Evolutionary conservation across 805 yeast species (phyloP), one percentile per base, ranked within the genome.

Genomic region (Starmerella apis): DNA sequence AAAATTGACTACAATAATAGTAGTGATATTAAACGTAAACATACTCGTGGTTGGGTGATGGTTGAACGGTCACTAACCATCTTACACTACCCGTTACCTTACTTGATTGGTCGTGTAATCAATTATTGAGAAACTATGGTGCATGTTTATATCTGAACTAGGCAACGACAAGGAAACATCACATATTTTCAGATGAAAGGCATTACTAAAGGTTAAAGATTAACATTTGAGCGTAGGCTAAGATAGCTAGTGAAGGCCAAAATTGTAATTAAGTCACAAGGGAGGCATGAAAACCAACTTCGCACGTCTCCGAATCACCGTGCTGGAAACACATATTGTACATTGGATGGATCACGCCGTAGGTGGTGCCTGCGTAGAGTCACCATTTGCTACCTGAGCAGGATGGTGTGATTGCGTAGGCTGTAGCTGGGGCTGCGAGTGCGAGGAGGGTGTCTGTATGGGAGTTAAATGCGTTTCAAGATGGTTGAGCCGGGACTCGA

Each of bases 401-500:
- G 30, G 30, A 11, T 27, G 30, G 10, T 8, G 30, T 11, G 30
- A 11, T 11, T 8, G 10, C 11, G 8, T 8, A 8, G 11, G 30
- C 30, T 19, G n/a, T 16, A 7, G 39, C n/a, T 5, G 33, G 2
- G 23, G 44, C 8, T 27, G 44, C 23, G 33, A 18, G 39, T 20
- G 27, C 25, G 25, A 25, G 25, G 4, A 16, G 25, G 39, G 24
- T 25, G 39, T 3, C 2, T 6, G 14, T 11, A 19, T 20, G 13
- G 44, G 24, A 23, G 33, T 8, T 10, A 41, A 7, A 13, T 27
- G 32, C 23, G 33, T 16, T 20, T 41, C 44, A 19, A 41, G 44
- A 14, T 41, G 33, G 9, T 31, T 27, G 22, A 41, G 44, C 24
- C 44, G 44, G 19, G 44, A 41, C 44, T 41, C 44, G 23, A 41